A percentile compares a stretch with the other conserved stretches of the same genome.
These are phyloP conservation scores for Helicosporidium sp. DNA, from an alignment of 139 green algal species.

Conservation along the genomic window DNA sequence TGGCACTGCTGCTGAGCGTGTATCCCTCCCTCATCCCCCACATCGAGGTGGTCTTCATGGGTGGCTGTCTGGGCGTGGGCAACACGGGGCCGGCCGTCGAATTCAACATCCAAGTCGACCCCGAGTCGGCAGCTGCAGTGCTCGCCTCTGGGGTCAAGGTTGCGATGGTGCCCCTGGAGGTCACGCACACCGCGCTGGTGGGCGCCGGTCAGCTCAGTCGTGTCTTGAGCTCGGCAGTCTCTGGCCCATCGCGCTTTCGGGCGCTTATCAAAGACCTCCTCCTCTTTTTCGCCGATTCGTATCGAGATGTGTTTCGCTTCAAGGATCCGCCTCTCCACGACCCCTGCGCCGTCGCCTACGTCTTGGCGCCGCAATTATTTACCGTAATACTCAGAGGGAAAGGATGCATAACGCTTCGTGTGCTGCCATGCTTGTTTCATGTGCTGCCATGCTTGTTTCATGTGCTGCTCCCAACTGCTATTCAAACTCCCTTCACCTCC, in stretches of 20 bases:
- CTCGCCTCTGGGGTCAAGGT: slow-evolving; percentile 52
- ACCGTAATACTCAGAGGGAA: slow-evolving; percentile 18
- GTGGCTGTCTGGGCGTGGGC: slow-evolving; percentile 41
- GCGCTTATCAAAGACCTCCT: slow-evolving; percentile 40
- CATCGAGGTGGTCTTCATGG: slow-evolving; percentile 67
- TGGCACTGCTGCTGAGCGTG: slow-evolving; percentile 62
- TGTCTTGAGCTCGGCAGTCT: slow-evolving; percentile 13
- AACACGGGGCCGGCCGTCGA: slow-evolving; percentile 49
- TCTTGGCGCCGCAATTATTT: slow-evolving; percentile 57
- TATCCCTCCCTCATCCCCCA: slow-evolving; percentile 53
- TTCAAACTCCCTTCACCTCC: neutral
- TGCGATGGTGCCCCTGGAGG: slow-evolving; percentile 85
- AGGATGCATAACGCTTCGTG: no score
- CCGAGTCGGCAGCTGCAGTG: slow-evolving; percentile 69
- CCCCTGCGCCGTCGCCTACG: slow-evolving; percentile 68
- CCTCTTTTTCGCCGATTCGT: slow-evolving; percentile 35
- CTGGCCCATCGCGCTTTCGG: slow-evolving; percentile 22
- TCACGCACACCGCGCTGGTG: slow-evolving; percentile 76
- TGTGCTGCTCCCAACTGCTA: neutral
- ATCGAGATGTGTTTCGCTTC: slow-evolving; percentile 54
- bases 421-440: neutral
- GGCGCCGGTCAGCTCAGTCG: slow-evolving; percentile 40
- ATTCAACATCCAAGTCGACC: slow-evolving; percentile 71
- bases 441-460: neutral
- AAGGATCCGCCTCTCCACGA: slow-evolving; percentile 75